Percentiles rank a stretch among this genome's conserved stretches.
Evolutionary conservation across 345 rosid species (phyloP).

Genomic region (Turritis glabra): DNA sequence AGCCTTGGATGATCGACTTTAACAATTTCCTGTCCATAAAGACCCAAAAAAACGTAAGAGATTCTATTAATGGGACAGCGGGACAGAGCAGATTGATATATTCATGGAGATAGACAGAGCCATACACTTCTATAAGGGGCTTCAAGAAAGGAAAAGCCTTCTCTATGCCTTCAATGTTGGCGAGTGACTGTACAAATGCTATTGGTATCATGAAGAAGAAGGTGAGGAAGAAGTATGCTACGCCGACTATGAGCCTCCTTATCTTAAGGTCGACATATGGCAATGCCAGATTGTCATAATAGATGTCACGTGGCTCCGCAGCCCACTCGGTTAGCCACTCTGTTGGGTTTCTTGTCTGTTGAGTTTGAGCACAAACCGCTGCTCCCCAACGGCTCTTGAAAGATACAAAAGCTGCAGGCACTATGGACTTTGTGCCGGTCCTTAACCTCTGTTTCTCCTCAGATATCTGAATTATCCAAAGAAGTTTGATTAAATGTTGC

Average conservation of each 20-base stretch:
- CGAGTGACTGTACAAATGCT: constrained; percentile 87
- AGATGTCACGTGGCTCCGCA: constrained; percentile 87
- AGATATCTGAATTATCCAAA: constrained; percentile 53
- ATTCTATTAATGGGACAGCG: not conserved
- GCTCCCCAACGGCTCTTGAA: constrained; percentile 93
- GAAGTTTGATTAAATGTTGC: not conserved
- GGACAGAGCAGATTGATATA: not conserved
- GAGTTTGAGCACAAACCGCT: constrained; percentile 94
- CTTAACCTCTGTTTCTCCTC: constrained; percentile 60
- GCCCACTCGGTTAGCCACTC: constrained; percentile 96
- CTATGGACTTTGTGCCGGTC: constrained; percentile 54
- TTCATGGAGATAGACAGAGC: constrained; percentile 12
- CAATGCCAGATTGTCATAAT: constrained; percentile 82
- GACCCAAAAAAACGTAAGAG: not conserved
- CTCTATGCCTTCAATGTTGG: constrained; percentile 93
- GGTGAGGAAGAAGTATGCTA: constrained; percentile 85
- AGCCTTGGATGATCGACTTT: constrained; percentile 90
- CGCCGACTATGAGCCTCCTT: constrained; percentile 64
- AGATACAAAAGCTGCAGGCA: constrained; percentile 90
- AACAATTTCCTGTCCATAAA: constrained; percentile 55
- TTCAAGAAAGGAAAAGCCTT: constrained; percentile 81
- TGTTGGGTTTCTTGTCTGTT: constrained; percentile 85
- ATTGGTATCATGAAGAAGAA: constrained; percentile 99
- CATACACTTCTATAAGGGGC: constrained; percentile 73
- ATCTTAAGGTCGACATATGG: constrained; percentile 80